phyloP scores from a whole-genome alignment of 2,329 filamentous ascomycete genomes.

The Cercospora beticola region DNA sequence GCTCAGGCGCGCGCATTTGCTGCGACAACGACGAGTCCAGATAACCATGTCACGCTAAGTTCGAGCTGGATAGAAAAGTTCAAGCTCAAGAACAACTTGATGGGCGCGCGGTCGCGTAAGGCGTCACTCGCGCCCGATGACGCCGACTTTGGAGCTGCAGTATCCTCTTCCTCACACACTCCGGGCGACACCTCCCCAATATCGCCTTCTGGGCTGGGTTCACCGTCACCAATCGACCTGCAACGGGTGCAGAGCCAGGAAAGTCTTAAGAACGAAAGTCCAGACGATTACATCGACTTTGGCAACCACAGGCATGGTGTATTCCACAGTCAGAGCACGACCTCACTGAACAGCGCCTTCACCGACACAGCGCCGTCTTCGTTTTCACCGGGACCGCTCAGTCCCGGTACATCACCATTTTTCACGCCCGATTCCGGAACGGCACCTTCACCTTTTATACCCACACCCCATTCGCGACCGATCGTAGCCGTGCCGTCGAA shows the following conservation, averaged over 20 bases:
- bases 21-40: constrained; percentile 64
- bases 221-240: constrained; percentile 66
- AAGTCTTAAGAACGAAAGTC: constrained; percentile 60
- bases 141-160: constrained; percentile 61
- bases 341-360: constrained; percentile 66
- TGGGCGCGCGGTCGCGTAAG: constrained; percentile 56
- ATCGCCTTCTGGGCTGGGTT: constrained; percentile 66
- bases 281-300: constrained; percentile 62
- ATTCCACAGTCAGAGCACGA: constrained; percentile 64
- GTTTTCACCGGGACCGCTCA: constrained; percentile 70
- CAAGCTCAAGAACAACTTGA: constrained; percentile 78
- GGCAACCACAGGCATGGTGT: constrained; percentile 58
- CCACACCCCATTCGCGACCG: constrained; percentile 41
- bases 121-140: constrained; percentile 63
- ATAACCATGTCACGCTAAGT: constrained; percentile 71
- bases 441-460: constrained; percentile 62
- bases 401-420: constrained; percentile 69
- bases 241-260: constrained; percentile 66
- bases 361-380: constrained; percentile 64
- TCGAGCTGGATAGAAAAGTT: constrained; percentile 89
- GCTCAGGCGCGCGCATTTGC: constrained; percentile 78
- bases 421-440: constrained; percentile 73
- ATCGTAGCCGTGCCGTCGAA: constrained; percentile 48
- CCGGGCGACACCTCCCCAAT: constrained; percentile 66
- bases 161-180: constrained; percentile 59